Evolutionary conservation across 352 stramenopile genomes (phyloP), one percentile per base, ranked within the genome.

Genomic region (Phytophthora constricta): DNA sequence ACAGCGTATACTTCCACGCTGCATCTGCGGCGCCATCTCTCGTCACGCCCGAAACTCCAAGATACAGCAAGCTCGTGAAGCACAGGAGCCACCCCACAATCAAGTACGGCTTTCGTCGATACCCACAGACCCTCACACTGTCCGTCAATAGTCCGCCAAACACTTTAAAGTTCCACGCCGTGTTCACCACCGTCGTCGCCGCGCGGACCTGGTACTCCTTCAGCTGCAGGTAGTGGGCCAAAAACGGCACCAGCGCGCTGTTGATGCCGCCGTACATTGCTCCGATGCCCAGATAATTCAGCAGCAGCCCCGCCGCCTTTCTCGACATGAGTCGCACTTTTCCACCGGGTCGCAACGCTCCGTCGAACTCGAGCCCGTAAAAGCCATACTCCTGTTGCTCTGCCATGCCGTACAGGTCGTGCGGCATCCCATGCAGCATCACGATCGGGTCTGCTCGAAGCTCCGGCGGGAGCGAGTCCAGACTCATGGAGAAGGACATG

Each of bases 201-300:
- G 67, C 81, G 34, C 81, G 75, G 7, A 87, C 76, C 45, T 92
- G 80, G 66, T 86, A 87, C 50, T 72, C 77, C 48, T 89, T 59
- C 65, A 91, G 76, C 46, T 83, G 58, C n/a, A 93, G 68, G 41
- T 91, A 93, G 53, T 74, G 68, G 41, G 72, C 77, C 46, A 93
- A 62, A 37, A 90, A 81, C 9, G 86, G 86, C 28, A 76, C 52
- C 33, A 90, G 74, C 14, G 77, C 77, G 33, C 64, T 72, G 25
- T 84, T 83, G n/a, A 94, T 62, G 8, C 82, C 82, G 25, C 82
- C 84, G 70, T 91, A 91, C 31, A 93, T 64, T 22, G 83, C 68
- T 2, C 87, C 87, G 53, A 93, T 89, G 33, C 57, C 74, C 3
- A 76, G 75, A 42, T 94, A 94, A 53, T 93, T 90, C 39, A 92